These are phyloP conservation scores for Atkinsonella hypoxylon DNA, from an alignment of 2,329 filamentous ascomycete species.

Conservation along the genomic window DNA sequence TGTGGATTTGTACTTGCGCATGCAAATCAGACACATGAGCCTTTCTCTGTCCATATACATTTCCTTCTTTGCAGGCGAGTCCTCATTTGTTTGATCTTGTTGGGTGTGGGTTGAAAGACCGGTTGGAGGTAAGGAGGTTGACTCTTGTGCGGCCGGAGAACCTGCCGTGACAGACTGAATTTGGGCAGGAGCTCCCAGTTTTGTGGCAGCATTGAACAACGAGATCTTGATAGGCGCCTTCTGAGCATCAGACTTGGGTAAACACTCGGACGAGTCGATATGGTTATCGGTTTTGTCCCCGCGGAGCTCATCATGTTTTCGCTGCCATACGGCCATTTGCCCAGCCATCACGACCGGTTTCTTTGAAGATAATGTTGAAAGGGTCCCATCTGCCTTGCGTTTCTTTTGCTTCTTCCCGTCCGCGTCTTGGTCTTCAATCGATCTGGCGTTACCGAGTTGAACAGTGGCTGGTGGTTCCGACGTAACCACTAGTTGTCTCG, in stretches of 20 bases:
- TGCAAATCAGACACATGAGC: conserved; percentile 32
- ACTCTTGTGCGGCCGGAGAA: background rate
- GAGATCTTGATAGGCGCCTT: conserved; percentile 20
- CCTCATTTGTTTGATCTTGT: background rate
- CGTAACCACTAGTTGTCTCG: conserved; percentile 51
- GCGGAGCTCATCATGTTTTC: conserved; percentile 29
- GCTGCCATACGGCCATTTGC: conserved; percentile 33
- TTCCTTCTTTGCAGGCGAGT: conserved; percentile 8
- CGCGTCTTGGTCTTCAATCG: conserved; percentile 14
- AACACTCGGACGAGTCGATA: background rate
- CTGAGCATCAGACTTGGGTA: conserved; percentile 2
- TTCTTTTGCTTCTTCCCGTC: conserved; percentile 36
- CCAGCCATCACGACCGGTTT: conserved; percentile 29
- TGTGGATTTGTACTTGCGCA: conserved; percentile 33
- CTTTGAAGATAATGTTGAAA: conserved; percentile 20
- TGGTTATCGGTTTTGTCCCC: conserved; percentile 7
- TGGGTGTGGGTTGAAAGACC: background rate
- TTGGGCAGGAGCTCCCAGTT: background rate
- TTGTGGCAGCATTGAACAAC: conserved; percentile 12
- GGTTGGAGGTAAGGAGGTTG: background rate
- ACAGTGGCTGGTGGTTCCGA: conserved; percentile 29
- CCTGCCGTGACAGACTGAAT: background rate
- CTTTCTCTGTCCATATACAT: conserved; percentile 49
- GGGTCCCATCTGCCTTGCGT: conserved; percentile 34
- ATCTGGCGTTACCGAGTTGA: conserved; percentile 14